Evolutionary conservation across 768 basidiomycete species (phyloP).

Genomic region (Suillus occidentalis): DNA sequence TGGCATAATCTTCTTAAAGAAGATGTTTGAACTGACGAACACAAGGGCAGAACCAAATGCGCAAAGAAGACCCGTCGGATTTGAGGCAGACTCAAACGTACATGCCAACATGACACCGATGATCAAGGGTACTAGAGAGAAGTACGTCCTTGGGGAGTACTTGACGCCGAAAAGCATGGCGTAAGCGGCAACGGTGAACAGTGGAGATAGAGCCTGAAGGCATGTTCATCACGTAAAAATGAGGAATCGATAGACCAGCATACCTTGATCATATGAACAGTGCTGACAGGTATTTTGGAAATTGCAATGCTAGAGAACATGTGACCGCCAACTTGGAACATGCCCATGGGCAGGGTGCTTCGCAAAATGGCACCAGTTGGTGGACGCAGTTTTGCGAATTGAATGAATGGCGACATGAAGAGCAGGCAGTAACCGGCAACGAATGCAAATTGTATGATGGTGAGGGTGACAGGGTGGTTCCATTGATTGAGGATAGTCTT

Average conservation of each 20-base stretch:
- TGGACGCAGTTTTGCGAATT: slow-evolving; percentile 63
- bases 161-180: slow-evolving; percentile 90
- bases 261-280: slow-evolving; percentile 99
- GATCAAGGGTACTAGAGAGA: slow-evolving; percentile 92
- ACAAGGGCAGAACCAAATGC: slow-evolving; percentile 96
- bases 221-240: slow-evolving; percentile 7
- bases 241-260: slow-evolving; percentile 2
- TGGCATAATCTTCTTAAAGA: slow-evolving; percentile 99
- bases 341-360: slow-evolving; percentile 91
- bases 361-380: slow-evolving; percentile 74
- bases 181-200: slow-evolving; percentile 97
- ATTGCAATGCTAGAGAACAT: slow-evolving; percentile 98
- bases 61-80: slow-evolving; percentile 83
- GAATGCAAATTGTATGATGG: slow-evolving; percentile 96
- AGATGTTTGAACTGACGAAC: slow-evolving; percentile 98
- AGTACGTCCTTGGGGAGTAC: slow-evolving; percentile 88
- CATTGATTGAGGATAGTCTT: slow-evolving; percentile 94
- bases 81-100: slow-evolving; percentile 90
- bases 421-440: slow-evolving; percentile 84
- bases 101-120: slow-evolving; percentile 97
- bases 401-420: slow-evolving; percentile 73
- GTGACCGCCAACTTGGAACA: slow-evolving; percentile 97
- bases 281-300: slow-evolving; percentile 93
- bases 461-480: slow-evolving; percentile 93
- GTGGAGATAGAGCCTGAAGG: slow-evolving; percentile 85